Percentiles rank a stretch among this genome's conserved stretches.
Evolutionary conservation across 1,284 basidiomycete species (phyloP).

Genomic region (Paramarasmius palmivorus): DNA sequence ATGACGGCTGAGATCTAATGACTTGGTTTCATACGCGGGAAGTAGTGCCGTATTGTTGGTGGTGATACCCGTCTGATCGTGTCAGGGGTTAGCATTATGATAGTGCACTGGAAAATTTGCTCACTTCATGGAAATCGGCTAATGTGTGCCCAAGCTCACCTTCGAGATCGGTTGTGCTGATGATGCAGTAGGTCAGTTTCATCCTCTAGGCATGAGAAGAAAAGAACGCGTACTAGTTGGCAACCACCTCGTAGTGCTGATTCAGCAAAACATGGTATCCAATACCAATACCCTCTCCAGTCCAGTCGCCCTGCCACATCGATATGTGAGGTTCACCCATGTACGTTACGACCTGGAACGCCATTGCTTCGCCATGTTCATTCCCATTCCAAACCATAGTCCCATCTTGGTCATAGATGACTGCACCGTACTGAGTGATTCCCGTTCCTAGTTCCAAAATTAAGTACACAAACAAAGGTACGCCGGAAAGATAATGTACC

Average conservation of each 20-base stretch:
- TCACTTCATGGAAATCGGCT: not conserved
- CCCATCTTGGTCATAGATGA: not conserved
- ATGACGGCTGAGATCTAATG: not conserved
- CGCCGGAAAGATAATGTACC: not conserved
- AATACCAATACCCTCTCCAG: not conserved
- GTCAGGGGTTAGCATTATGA: not conserved
- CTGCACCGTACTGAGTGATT: not conserved
- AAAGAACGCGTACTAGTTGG: not conserved
- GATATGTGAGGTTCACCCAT: not conserved
- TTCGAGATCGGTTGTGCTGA: not conserved
- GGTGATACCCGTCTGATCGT: not conserved
- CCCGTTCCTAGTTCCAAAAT: not conserved
- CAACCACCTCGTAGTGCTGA: not conserved
- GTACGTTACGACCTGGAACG: not conserved
- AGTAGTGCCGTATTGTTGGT: not conserved
- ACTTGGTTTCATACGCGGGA: not conserved
- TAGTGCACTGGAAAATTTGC: not conserved
- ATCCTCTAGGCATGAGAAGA: too few relatives aligned
- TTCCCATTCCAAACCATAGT: not conserved
- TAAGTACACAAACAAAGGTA: too few relatives aligned
- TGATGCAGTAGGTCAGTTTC: too few relatives aligned
- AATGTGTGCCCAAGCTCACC: not conserved
- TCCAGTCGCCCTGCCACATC: not conserved
- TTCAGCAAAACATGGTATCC: not conserved
- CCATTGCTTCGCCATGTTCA: not conserved